Evolutionary conservation across 129 eudicot species (phyloP).

Genomic region (Flaveria ramosissima): DNA sequence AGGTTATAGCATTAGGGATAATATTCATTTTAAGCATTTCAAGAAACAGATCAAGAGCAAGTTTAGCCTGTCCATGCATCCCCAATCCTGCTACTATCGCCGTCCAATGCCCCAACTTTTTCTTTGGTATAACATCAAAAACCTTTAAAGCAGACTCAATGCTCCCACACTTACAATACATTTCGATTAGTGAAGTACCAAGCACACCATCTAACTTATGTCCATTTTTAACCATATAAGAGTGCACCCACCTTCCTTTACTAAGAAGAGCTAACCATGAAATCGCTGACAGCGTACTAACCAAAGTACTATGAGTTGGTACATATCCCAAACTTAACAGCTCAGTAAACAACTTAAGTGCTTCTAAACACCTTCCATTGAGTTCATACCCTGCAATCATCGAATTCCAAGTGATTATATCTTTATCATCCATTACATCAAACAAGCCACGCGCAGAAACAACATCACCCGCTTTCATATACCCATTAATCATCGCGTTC

Average conservation of each 20-base stretch:
- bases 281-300: constrained; percentile 43
- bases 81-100: constrained; percentile 49
- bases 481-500: constrained; percentile 52
- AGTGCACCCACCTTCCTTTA: constrained; percentile 47
- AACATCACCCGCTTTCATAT: constrained; percentile 45
- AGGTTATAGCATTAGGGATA: constrained; percentile 45
- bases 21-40: constrained; percentile 36
- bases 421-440: constrained; percentile 35
- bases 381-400: constrained; percentile 46
- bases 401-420: constrained; percentile 42
- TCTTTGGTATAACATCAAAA: constrained; percentile 33
- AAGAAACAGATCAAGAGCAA: constrained; percentile 39
- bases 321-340: constrained; percentile 29
- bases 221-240: constrained; percentile 41
- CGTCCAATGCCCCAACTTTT: constrained; percentile 51
- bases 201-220: constrained; percentile 40
- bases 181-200: constrained; percentile 42
- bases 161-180: constrained; percentile 53
- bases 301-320: constrained; percentile 49
- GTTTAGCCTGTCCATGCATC: constrained; percentile 41
- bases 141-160: constrained; percentile 40
- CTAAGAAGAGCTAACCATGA: constrained; percentile 38
- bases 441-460: constrained; percentile 33
- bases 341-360: constrained; percentile 35
- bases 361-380: constrained; percentile 36